phyloP scores from a whole-genome alignment of 2,329 filamentous ascomycete genomes.

The Aspergillus eucalypticola region DNA sequence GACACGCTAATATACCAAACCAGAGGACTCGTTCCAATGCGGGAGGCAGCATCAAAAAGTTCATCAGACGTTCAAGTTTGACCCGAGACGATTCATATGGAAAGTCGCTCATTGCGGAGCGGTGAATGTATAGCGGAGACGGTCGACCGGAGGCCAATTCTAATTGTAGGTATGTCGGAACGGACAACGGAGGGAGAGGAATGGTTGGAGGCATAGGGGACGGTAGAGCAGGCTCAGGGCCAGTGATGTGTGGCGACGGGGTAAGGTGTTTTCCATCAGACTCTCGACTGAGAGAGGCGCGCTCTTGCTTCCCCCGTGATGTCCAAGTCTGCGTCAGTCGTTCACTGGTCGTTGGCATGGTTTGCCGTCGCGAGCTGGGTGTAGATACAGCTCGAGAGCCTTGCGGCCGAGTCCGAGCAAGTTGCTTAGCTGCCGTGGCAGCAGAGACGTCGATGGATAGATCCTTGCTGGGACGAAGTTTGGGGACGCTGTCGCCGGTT shows the following conservation, averaged over 20 bases:
- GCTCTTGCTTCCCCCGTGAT: conserved; percentile 37
- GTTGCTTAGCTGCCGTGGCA: conserved; percentile 11
- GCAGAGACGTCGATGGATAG: conserved; percentile 9
- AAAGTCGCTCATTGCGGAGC: conserved; percentile 57
- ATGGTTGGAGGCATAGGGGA: conserved; percentile 56
- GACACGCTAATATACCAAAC: conserved; percentile 86
- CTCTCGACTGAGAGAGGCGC: conserved; percentile 31
- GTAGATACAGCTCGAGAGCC: conserved; percentile 40
- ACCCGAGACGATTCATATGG: conserved; percentile 91
- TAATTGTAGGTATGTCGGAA: conserved; percentile 66
- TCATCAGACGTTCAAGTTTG: conserved; percentile 87
- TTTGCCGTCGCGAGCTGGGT: conserved; percentile 36
- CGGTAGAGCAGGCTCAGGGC: conserved; percentile 37
- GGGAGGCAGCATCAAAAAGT: conserved; percentile 79
- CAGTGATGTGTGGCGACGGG: conserved; percentile 28
- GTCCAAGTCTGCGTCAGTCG: conserved; percentile 35
- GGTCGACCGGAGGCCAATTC: conserved; percentile 63
- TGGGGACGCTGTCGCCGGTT: conserved; percentile 19
- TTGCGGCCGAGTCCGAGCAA: conserved; percentile 34
- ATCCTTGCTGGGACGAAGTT: conserved; percentile 29
- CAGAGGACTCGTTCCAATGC: conserved; percentile 81
- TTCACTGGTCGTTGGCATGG: conserved; percentile 32
- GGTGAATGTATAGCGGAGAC: conserved; percentile 65
- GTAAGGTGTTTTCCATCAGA: conserved; percentile 35
- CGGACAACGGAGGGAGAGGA: conserved; percentile 62